A percentile compares a stretch with the other conserved stretches of the same genome.
Evolutionary conservation across 768 basidiomycete genomes (phyloP).

Genomic region (Boletus barrowsii): DNA sequence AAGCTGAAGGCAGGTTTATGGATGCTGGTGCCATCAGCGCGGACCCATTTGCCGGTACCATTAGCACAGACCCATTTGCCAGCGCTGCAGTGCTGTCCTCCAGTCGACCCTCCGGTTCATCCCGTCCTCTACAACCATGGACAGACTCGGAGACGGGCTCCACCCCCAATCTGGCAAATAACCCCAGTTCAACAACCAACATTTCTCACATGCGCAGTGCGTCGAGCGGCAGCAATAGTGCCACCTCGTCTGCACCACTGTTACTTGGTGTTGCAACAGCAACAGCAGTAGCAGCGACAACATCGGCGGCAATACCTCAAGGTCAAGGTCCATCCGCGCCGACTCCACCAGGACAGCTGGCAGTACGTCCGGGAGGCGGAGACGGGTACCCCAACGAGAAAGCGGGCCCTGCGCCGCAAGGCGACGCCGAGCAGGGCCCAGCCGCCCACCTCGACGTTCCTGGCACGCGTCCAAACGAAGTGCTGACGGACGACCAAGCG

Average conservation of each 20-base stretch:
- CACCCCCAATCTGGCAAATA: neutral
- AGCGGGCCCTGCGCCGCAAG: neutral
- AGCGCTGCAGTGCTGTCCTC: neutral
- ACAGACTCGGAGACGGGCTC: slow-evolving; percentile 1
- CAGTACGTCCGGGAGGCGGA: neutral
- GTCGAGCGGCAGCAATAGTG: slow-evolving; percentile 4
- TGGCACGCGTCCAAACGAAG: neutral
- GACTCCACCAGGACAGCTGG: neutral
- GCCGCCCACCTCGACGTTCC: neutral
- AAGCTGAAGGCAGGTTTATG: slow-evolving; percentile 5
- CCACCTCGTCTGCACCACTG: neutral
- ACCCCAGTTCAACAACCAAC: neutral
- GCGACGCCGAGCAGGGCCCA: neutral
- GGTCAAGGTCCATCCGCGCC: neutral
- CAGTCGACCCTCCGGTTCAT: neutral
- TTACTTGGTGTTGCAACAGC: neutral
- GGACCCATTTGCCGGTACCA: slow-evolving; percentile 3
- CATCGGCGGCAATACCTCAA: neutral
- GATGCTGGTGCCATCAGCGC: neutral
- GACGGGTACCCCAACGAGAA: slow-evolving; percentile 15
- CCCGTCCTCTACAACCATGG: slow-evolving; percentile 10
- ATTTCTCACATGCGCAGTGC: neutral
- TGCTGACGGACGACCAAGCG: slow-evolving; percentile 23
- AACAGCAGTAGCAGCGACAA: neutral
- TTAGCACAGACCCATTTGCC: slow-evolving; percentile 4